A percentile compares a stretch with the other conserved stretches of the same genome.
These are phyloP conservation scores for Yamadazyma membranifaciens DNA, from an alignment of 1,139 yeast species.

Conservation along the genomic window DNA sequence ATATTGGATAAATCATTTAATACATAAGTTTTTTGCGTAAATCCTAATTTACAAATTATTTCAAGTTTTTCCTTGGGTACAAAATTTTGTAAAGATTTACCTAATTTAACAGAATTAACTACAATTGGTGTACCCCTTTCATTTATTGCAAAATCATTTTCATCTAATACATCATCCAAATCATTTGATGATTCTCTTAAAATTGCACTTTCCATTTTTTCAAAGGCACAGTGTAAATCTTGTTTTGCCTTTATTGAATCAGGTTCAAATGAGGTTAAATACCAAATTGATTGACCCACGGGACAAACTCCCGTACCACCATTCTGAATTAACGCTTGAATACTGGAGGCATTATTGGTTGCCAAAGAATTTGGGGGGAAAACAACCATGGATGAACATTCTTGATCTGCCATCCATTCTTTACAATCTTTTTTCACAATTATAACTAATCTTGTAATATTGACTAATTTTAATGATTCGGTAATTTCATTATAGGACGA, in stretches of 20 bases:
- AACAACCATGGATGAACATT: slow-evolving; percentile 81
- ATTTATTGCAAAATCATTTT: slow-evolving; percentile 52
- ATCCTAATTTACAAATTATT: slow-evolving; percentile 74
- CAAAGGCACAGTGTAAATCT: slow-evolving; percentile 79
- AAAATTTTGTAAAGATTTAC: slow-evolving; percentile 79
- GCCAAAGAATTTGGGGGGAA: slow-evolving; percentile 88
- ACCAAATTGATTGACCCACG: slow-evolving; percentile 86
- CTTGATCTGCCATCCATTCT: slow-evolving; percentile 89
- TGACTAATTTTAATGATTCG: slow-evolving; percentile 40
- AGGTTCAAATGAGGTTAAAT: slow-evolving; percentile 73
- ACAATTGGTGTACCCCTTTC: slow-evolving; percentile 63
- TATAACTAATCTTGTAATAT: slow-evolving; percentile 73
- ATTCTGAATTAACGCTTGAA: slow-evolving; percentile 85
- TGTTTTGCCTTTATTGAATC: slow-evolving; percentile 64
- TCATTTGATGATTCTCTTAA: slow-evolving; percentile 72
- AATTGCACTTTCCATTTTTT: slow-evolving; percentile 74
- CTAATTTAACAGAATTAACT: slow-evolving; percentile 78
- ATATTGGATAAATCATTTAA: slow-evolving; percentile 42
- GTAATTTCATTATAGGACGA: slow-evolving; percentile 31
- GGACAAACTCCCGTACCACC: slow-evolving; percentile 92
- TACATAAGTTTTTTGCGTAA: slow-evolving; percentile 67
- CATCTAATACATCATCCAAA: slow-evolving; percentile 42
- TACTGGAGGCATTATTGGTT: slow-evolving; percentile 65
- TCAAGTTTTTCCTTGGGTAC: slow-evolving; percentile 80
- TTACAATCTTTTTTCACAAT: slow-evolving; percentile 83